Evolutionary conservation across 129 eudicot species (phyloP).

Genomic region (Lactuca saligna): DNA sequence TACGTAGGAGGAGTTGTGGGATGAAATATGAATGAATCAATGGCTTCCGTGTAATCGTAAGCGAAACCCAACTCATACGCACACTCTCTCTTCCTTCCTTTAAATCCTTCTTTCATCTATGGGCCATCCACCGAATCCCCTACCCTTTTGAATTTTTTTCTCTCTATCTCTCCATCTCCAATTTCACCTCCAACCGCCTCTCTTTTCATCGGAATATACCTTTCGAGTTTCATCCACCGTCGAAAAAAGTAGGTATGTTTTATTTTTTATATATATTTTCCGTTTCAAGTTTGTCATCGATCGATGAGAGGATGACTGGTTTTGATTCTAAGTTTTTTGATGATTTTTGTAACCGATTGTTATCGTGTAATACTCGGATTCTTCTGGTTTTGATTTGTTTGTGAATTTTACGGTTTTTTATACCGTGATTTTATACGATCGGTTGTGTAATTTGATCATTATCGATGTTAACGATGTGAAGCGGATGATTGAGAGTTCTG

Average conservation of each 20-base stretch:
- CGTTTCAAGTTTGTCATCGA: conserved; percentile 2
- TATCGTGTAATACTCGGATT: background rate
- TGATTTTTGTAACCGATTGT: background rate
- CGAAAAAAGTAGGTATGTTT: conserved; percentile 13
- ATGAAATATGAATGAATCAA: background rate
- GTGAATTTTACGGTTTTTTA: background rate
- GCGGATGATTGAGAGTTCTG: background rate
- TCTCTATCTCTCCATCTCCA: background rate
- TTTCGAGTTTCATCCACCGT: conserved; percentile 19
- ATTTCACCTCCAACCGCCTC: background rate
- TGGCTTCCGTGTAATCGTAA: conserved; percentile 37
- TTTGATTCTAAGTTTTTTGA: background rate
- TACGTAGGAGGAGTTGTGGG: conserved; percentile 10
- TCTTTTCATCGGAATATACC: conserved; percentile 23
- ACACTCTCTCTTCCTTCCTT: conserved; percentile 6
- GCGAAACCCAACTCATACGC: conserved; percentile 35
- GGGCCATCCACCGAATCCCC: conserved; percentile 33
- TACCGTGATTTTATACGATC: background rate
- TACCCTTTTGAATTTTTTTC: background rate
- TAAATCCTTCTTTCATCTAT: conserved; percentile 17
- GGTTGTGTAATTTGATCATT: conserved; percentile 22
- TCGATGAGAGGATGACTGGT: conserved; percentile 20
- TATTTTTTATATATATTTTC: no score
- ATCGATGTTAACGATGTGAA: conserved; percentile 22
- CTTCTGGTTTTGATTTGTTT: background rate